phyloP scores from a whole-genome alignment of 208 protist genomes.

The Trypanosoma boissoni region DNA sequence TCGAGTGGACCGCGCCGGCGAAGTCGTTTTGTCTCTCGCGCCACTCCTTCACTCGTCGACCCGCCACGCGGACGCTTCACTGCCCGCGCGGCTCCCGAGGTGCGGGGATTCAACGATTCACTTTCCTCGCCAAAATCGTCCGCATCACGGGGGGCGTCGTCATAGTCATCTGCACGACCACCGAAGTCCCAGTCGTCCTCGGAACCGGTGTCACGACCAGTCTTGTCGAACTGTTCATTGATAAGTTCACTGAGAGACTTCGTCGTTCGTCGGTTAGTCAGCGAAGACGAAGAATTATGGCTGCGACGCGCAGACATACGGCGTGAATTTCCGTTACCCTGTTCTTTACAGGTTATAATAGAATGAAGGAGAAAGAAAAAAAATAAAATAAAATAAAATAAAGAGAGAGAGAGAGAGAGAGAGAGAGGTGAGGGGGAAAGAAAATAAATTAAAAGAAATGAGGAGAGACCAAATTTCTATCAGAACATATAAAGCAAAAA shows the following conservation, averaged over 20 bases:
- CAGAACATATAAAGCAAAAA: too few relatives aligned
- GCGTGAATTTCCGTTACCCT: slow-evolving; percentile 8
- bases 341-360: slow-evolving; percentile 11
- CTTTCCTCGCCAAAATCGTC: slow-evolving; percentile 15
- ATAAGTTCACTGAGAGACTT: slow-evolving; percentile 64
- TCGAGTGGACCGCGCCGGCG: slow-evolving; percentile 78
- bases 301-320: slow-evolving; percentile 10
- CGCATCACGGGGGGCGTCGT: slow-evolving; percentile 4
- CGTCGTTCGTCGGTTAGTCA: slow-evolving; percentile 27
- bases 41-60: background rate
- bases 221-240: slow-evolving; percentile 54
- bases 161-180: slow-evolving; percentile 13
- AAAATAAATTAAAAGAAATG: too few relatives aligned
- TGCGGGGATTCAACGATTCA: too few relatives aligned
- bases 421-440: too few relatives aligned
- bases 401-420: slow-evolving; percentile 3
- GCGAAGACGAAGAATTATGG: background rate
- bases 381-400: slow-evolving; percentile 15
- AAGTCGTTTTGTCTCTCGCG: slow-evolving; percentile 26
- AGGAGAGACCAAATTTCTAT: too few relatives aligned
- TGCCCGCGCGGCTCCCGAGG: too few relatives aligned
- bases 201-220: slow-evolving; percentile 2
- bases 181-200: slow-evolving; percentile 15
- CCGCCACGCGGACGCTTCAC: background rate
- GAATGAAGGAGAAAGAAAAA: slow-evolving; percentile 15